Percentiles rank a stretch among this genome's conserved stretches.
These are phyloP conservation scores for Leucosporidium creatinivorum DNA, from an alignment of 768 basidiomycete species.

Conservation along the genomic window DNA sequence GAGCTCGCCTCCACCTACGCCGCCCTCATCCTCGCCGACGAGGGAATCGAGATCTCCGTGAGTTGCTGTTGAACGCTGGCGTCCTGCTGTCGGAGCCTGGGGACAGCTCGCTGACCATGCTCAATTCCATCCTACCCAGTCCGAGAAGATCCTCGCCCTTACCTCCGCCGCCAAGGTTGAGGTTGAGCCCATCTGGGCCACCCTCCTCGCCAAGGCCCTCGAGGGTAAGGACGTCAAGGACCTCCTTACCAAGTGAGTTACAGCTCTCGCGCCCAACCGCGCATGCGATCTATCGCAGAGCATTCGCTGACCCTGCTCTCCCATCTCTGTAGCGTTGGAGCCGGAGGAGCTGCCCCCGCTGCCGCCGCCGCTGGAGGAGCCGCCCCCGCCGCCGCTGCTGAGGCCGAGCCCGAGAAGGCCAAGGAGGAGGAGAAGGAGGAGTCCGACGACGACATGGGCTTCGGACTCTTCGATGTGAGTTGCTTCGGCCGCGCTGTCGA, in stretches of 20 bases:
- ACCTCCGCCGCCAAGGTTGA: conserved; percentile 76
- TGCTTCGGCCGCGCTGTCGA: no score
- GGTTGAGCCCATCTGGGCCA: conserved; percentile 93
- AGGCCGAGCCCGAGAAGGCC: conserved; percentile 69
- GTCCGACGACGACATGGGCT: conserved; percentile 66
- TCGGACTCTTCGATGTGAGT: conserved; percentile 76
- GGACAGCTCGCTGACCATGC: conserved; percentile 10
- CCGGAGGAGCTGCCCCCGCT: conserved; percentile 58
- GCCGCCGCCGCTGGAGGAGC: conserved; percentile 55
- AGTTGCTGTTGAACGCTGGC: conserved; percentile 42
- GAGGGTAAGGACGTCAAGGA: conserved; percentile 98
- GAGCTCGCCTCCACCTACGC: conserved; percentile 95
- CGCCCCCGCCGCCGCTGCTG: conserved; percentile 54
- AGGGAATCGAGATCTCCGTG: conserved; percentile 93
- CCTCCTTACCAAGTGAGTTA: conserved; percentile 54
- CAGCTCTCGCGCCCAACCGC: background rate
- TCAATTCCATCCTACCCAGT: conserved; percentile 45
- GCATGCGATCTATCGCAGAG: no score
- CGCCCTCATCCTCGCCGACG: conserved; percentile 96
- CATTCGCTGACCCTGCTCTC: background rate
- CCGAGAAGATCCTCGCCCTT: conserved; percentile 86
- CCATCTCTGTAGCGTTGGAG: conserved; percentile 64
- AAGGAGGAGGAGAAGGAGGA: conserved; percentile 66
- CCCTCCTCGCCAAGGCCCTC: conserved; percentile 92
- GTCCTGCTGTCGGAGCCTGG: background rate